phyloP scores from a whole-genome alignment of 2,329 filamentous ascomycete species.

The Trichoderma polysporum region DNA sequence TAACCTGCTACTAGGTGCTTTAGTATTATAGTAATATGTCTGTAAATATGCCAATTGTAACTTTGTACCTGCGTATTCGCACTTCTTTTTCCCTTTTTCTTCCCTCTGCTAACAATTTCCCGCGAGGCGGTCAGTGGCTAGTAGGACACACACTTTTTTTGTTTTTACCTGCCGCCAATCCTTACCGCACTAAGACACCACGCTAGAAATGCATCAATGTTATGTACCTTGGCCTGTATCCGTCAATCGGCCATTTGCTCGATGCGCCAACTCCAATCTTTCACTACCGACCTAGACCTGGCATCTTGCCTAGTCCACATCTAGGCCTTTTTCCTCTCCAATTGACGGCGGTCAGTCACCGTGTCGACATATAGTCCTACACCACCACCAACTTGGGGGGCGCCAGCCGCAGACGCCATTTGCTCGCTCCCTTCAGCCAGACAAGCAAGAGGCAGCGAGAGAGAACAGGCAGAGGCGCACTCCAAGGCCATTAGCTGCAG shows the following conservation, averaged over 20 bases:
- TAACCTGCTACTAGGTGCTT: too few species aligned
- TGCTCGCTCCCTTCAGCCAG: too few species aligned
- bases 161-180: background rate
- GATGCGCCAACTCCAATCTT: background rate
- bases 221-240: background rate
- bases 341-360: background rate
- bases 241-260: background rate
- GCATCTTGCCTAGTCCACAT: background rate
- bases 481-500: background rate
- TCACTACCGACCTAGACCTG: background rate
- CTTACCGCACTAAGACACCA: background rate
- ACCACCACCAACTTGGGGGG: background rate
- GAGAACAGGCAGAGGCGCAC: background rate
- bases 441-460: background rate
- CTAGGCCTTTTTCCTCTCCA: background rate
- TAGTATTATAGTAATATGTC: too few species aligned
- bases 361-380: background rate
- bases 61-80: background rate
- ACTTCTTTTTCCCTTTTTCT: background rate
- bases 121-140: conserved; percentile 7
- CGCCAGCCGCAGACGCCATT: conserved; percentile 6
- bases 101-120: background rate
- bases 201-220: background rate
- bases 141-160: background rate
- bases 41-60: background rate